phyloP scores from a whole-genome alignment of 352 stramenopile species.

The Globisporangium iwayamae region DNA sequence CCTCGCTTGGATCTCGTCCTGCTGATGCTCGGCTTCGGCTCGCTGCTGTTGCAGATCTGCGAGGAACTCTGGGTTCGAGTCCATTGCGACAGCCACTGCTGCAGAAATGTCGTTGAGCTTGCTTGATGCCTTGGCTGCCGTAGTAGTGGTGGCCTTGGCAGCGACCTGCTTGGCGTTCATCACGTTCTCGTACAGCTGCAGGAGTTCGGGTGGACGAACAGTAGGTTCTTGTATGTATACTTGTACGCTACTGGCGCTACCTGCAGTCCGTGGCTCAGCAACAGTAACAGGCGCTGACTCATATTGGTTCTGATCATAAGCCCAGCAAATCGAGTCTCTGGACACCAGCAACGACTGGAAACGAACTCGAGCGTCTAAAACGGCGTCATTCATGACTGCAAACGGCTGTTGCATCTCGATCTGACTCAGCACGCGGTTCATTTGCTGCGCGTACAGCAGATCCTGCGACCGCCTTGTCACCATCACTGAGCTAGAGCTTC shows the following conservation, averaged over 20 bases:
- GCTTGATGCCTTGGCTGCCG: background rate
- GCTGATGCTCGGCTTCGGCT: conserved; percentile 5
- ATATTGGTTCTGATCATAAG: background rate
- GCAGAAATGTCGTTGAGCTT: background rate
- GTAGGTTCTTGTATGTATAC: background rate
- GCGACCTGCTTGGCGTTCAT: conserved; percentile 19
- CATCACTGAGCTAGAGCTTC: background rate
- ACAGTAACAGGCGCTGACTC: background rate
- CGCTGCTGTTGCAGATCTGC: conserved; percentile 9
- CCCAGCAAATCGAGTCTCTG: background rate
- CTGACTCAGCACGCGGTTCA: conserved; percentile 29
- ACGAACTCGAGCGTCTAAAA: conserved; percentile 22
- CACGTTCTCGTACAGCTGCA: conserved; percentile 38
- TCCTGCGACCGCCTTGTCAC: conserved; percentile 23
- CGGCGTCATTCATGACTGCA: conserved; percentile 20
- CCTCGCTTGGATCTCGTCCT: conserved; percentile 8
- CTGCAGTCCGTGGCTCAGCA: background rate
- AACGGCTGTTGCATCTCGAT: conserved; percentile 28
- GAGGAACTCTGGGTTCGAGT: conserved; percentile 11
- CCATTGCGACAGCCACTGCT: background rate
- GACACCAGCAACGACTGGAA: conserved; percentile 18
- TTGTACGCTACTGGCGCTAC: background rate
- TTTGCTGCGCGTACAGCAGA: conserved; percentile 40
- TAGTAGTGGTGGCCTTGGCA: background rate
- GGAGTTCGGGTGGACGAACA: conserved; percentile 4